Conservation (phyloP, 345 rosid genomes). For the Tarenaya hassleriana region DNA sequence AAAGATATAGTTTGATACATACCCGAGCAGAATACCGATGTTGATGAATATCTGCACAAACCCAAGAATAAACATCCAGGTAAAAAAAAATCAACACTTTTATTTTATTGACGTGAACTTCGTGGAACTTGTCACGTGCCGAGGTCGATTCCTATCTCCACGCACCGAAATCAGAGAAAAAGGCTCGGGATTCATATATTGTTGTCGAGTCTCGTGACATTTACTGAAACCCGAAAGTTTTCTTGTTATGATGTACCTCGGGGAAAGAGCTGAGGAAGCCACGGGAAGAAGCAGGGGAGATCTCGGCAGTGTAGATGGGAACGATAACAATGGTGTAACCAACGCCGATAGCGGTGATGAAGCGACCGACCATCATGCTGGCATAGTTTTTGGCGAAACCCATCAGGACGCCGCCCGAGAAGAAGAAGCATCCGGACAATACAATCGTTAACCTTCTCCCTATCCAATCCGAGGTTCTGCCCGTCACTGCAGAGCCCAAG, state of each 20-base stretch:
- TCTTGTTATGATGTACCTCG: constrained; percentile 29
- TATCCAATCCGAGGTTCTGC: constrained; percentile 47
- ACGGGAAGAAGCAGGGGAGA: constrained; percentile 41
- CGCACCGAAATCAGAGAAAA: too few relatives aligned
- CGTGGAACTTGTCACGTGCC: too few relatives aligned
- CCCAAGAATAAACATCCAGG: too few relatives aligned
- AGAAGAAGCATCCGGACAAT: constrained; percentile 41
- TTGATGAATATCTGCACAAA: constrained; percentile 32
- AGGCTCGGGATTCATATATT: too few relatives aligned
- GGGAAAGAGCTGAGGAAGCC: constrained; percentile 66
- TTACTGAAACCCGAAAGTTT: too few relatives aligned
- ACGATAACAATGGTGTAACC: constrained; percentile 60
- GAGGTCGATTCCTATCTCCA: too few relatives aligned
- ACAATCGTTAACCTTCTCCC: constrained; percentile 67
- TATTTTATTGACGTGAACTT: too few relatives aligned
- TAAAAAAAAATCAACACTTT: too few relatives aligned
- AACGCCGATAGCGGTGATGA: constrained; percentile 47
- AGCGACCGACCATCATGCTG: constrained; percentile 40
- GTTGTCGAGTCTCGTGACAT: too few relatives aligned
- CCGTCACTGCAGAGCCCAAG: constrained; percentile 54
- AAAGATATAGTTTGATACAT: constrained; percentile 50
- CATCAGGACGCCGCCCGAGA: constrained; percentile 48
- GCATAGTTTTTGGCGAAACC: constrained; percentile 42
- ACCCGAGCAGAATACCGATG: constrained; percentile 63
- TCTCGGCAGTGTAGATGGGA: constrained; percentile 55